Evolutionary conservation across 345 rosid genomes (phyloP).

Genomic region (Tarenaya hassleriana): DNA sequence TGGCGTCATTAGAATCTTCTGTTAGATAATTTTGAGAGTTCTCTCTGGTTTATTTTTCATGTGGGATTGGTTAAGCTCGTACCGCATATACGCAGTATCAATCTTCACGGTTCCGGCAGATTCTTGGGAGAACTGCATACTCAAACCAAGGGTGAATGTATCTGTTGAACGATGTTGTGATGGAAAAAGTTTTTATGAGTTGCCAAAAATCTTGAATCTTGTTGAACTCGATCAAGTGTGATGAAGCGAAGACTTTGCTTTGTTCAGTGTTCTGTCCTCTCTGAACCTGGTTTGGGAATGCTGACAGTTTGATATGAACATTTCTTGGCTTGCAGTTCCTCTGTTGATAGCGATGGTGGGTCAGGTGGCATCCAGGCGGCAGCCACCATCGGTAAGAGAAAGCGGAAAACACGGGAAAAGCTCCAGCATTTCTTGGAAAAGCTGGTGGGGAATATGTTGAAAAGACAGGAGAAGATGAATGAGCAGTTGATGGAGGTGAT

Average conservation of each 20-base stretch:
- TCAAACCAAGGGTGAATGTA: neutral
- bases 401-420: constrained; percentile 40
- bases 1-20: constrained; percentile 12
- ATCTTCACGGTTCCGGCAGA: neutral
- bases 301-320: constrained; percentile 14
- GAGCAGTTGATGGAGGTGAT: constrained; percentile 55
- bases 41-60: too few relatives aligned
- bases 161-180: neutral
- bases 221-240: neutral
- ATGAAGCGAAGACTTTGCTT: neutral
- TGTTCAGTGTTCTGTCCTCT: neutral
- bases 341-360: constrained; percentile 35
- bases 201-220: neutral
- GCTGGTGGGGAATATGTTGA: constrained; percentile 53
- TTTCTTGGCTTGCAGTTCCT: constrained; percentile 38
- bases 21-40: too few relatives aligned
- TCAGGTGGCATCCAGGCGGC: constrained; percentile 21
- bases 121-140: neutral
- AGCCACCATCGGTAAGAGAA: constrained; percentile 45
- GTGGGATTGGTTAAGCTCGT: constrained; percentile 6
- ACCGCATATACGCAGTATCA: neutral
- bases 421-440: constrained; percentile 44
- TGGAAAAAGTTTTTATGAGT: too few relatives aligned
- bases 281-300: too few relatives aligned
- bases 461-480: constrained; percentile 74